Evolutionary conservation across 306 rosid genomes (phyloP).

Genomic region (Arachis hypogaea): DNA sequence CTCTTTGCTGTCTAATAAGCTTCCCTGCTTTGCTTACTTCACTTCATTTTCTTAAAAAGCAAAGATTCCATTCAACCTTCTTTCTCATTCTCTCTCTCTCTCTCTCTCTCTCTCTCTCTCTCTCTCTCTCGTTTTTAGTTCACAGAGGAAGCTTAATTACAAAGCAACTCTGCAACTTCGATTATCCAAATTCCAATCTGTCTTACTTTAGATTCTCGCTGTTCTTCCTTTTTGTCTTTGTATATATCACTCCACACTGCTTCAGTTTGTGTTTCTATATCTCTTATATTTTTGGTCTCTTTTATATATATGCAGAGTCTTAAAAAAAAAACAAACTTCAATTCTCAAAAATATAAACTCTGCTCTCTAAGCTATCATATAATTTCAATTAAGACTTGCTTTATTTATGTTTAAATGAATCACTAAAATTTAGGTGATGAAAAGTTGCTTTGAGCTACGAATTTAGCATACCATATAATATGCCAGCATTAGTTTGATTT

Average conservation of each 20-base stretch:
- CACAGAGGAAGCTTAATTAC: background rate
- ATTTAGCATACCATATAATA: slow-evolving; percentile 2
- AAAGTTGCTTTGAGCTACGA: slow-evolving; percentile 18
- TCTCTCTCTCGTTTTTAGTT: background rate
- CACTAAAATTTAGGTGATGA: background rate
- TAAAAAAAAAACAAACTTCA: background rate
- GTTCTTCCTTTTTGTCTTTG: background rate
- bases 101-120: background rate
- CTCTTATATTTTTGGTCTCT: background rate
- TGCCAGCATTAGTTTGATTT: background rate
- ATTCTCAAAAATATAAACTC: background rate
- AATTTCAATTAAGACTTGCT: background rate
- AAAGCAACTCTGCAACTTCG: slow-evolving; percentile 15
- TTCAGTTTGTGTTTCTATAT: background rate
- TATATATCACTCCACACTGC: background rate
- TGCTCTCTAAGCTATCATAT: background rate
- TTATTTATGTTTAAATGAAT: background rate
- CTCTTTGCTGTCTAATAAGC: background rate
- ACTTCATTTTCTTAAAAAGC: background rate
- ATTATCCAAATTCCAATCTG: background rate
- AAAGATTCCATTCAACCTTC: slow-evolving; percentile 38
- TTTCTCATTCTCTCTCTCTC: background rate
- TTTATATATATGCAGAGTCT: background rate
- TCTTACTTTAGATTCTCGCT: background rate
- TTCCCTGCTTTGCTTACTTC: slow-evolving; percentile 23